Conservation (phyloP, 805 yeast species). For the Saccharomycopsis olivae region DNA sequence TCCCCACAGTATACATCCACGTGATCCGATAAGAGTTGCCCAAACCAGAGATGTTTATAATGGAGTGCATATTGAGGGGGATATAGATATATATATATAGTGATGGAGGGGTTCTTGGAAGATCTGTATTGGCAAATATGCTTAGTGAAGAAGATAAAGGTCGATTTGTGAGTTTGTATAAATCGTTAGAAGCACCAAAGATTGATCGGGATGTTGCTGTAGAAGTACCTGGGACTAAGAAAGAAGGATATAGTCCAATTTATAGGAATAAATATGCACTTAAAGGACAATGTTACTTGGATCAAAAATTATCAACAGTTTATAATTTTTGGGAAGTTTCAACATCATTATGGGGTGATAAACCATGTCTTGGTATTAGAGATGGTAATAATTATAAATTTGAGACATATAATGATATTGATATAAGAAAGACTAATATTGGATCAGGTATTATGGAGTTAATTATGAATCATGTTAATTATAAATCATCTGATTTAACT, state of each 20-base stretch:
- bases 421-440: constrained; percentile 25
- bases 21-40: too few relatives aligned
- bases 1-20: too few relatives aligned
- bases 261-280: constrained; percentile 35
- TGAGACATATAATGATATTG: constrained; percentile 25
- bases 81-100: too few relatives aligned
- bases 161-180: too few relatives aligned
- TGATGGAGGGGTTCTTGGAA: too few relatives aligned
- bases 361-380: constrained; percentile 35
- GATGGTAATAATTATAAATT: constrained; percentile 21
- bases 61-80: too few relatives aligned
- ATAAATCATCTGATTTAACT: constrained; percentile 7
- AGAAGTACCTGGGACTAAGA: constrained; percentile 28
- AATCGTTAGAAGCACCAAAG: too few relatives aligned
- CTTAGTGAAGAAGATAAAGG: too few relatives aligned
- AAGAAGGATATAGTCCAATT: constrained; percentile 39
- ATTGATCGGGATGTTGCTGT: constrained; percentile 16
- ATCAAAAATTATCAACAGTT: constrained; percentile 35
- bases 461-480: constrained; percentile 20
- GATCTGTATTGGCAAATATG: too few relatives aligned
- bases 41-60: too few relatives aligned
- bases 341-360: constrained; percentile 26
- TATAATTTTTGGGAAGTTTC: constrained; percentile 35
- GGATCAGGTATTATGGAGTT: constrained; percentile 31
- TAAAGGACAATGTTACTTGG: constrained; percentile 26